phyloP scores from a whole-genome alignment of 2,329 filamentous ascomycete species.

The Calonectria pteridis region DNA sequence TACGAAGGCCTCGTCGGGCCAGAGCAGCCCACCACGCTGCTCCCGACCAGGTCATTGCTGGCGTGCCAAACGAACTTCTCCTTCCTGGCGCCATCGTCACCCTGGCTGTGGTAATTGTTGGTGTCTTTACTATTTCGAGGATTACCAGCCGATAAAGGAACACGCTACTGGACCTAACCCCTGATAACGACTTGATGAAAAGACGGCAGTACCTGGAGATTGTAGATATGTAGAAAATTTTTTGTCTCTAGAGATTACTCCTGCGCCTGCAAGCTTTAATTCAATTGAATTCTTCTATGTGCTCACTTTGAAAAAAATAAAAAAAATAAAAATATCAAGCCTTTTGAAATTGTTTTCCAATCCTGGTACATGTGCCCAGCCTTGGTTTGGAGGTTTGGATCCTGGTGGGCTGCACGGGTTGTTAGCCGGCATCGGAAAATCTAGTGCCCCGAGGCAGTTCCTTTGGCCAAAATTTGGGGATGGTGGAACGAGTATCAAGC shows the following conservation, averaged over 20 bases:
- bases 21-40: conserved; percentile 60
- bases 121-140: conserved; percentile 90
- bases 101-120: conserved; percentile 92
- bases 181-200: conserved; percentile 53
- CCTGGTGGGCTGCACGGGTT: not conserved
- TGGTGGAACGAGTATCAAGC: conserved; percentile 37
- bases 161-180: conserved; percentile 28
- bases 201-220: conserved; percentile 39
- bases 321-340: not conserved
- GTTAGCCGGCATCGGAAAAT: conserved; percentile 43
- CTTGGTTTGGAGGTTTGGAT: not conserved
- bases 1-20: conserved; percentile 59
- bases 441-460: conserved; percentile 23
- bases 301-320: conserved; percentile 15
- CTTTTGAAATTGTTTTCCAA: not conserved
- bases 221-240: conserved; percentile 49
- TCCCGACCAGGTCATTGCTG: conserved; percentile 85
- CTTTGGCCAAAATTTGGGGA: conserved; percentile 47
- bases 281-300: conserved; percentile 27
- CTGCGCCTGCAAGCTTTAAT: conserved; percentile 36
- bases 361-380: not conserved
- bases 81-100: conserved; percentile 95
- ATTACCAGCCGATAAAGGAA: conserved; percentile 64
- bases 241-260: conserved; percentile 45
- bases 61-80: conserved; percentile 93